phyloP scores from a whole-genome alignment of 2,329 filamentous ascomycete genomes.

The Aspergillus sp. region DNA sequence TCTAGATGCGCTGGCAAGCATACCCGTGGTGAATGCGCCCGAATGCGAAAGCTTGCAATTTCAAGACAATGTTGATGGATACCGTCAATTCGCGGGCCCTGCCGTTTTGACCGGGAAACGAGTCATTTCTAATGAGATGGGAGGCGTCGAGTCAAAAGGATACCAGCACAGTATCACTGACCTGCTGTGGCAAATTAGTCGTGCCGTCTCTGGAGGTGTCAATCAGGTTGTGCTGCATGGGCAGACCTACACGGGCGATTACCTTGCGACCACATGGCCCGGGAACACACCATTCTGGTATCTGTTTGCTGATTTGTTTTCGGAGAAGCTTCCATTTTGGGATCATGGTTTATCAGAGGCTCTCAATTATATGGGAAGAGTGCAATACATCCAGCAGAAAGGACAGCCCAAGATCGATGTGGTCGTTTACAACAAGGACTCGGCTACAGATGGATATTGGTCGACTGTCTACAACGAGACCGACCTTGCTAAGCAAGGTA shows the following conservation, averaged over 20 bases:
- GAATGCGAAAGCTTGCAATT: constrained; percentile 42
- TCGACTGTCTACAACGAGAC: constrained; percentile 12
- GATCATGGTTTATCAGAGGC: constrained; percentile 17
- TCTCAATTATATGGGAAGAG: constrained; percentile 15
- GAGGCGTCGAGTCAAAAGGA: constrained; percentile 24
- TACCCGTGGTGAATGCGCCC: constrained; percentile 37
- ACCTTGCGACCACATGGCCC: constrained; percentile 50
- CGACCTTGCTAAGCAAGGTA: constrained; percentile 15
- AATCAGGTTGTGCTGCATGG: constrained; percentile 50
- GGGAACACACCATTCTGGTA: constrained; percentile 33
- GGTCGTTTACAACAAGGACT: constrained; percentile 39
- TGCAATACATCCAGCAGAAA: constrained; percentile 18
- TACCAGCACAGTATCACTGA: constrained; percentile 4
- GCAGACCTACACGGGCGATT: constrained; percentile 41
- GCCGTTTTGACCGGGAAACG: constrained; percentile 38
- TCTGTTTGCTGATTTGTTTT: constrained; percentile 36
- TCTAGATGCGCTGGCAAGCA: constrained; percentile 37
- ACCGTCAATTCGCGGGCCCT: constrained; percentile 41
- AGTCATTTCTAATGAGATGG: constrained; percentile 42
- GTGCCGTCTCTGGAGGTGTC: constrained; percentile 42
- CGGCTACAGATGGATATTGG: constrained; percentile 13
- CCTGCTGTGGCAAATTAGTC: constrained; percentile 38
- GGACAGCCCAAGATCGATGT: constrained; percentile 45
- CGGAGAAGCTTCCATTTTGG: constrained; percentile 20
- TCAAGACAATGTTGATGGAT: constrained; percentile 35